Conservation (phyloP, 768 basidiomycete genomes). For the Coprinopsis strossmayeri region DNA sequence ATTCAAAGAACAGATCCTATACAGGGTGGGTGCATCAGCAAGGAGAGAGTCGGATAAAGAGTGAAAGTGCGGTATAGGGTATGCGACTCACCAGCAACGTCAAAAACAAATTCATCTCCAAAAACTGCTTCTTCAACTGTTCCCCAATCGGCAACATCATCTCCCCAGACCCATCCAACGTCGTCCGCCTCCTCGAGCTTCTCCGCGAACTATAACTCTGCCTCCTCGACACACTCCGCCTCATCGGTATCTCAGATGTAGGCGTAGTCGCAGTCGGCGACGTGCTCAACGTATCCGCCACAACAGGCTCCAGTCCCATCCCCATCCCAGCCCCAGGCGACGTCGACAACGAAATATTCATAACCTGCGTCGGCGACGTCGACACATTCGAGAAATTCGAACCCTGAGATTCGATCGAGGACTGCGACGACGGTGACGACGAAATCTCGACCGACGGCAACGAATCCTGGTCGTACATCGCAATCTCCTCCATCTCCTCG, state of each 20-base stretch:
- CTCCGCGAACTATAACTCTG: constrained; percentile 45
- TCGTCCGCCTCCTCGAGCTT: constrained; percentile 42
- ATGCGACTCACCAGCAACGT: constrained; percentile 71
- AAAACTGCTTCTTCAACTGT: constrained; percentile 68
- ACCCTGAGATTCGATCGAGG: no score
- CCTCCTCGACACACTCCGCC: background rate
- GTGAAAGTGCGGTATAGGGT: no score
- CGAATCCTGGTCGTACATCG: constrained; percentile 70
- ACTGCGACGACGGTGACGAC: constrained; percentile 6
- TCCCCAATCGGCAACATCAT: constrained; percentile 60
- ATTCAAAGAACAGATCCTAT: constrained; percentile 92
- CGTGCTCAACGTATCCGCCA: background rate
- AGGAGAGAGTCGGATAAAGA: no score
- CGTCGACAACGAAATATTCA: background rate
- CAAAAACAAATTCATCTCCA: constrained; percentile 66
- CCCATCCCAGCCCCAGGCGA: no score
- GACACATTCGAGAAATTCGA: no score
- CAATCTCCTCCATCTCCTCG: constrained; percentile 78
- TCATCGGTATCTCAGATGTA: constrained; percentile 4
- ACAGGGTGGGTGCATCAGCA: constrained; percentile 1
- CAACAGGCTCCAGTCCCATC: no score
- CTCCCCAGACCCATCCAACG: constrained; percentile 25
- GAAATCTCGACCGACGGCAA: constrained; percentile 14
- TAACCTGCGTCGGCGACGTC: no score
- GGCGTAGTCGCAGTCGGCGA: constrained; percentile 2